These are phyloP conservation scores for Adenanthera pavonina DNA, from an alignment of 306 rosid genomes.

Conservation along the genomic window DNA sequence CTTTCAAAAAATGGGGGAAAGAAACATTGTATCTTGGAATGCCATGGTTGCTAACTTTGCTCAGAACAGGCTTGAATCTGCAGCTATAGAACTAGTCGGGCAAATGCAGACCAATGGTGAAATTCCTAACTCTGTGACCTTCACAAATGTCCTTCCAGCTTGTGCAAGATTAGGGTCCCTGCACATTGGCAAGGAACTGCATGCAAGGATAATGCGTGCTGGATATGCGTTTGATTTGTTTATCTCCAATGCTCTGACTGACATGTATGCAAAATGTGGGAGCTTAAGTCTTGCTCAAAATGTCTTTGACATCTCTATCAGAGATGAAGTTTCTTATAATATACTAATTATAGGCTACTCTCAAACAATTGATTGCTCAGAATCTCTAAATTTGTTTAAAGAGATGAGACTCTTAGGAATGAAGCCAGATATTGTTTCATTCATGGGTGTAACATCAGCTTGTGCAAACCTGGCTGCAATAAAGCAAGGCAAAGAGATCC, in stretches of 20 bases:
- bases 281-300: conserved; percentile 62
- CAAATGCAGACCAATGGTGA: conserved; percentile 73
- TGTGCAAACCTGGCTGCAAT: conserved; percentile 76
- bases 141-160: conserved; percentile 89
- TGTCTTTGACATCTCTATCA: conserved; percentile 65
- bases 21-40: conserved; percentile 85
- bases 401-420: conserved; percentile 70
- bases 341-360: conserved; percentile 79
- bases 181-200: conserved; percentile 77
- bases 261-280: conserved; percentile 85
- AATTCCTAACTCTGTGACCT: conserved; percentile 70
- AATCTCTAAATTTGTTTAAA: conserved; percentile 68
- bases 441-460: conserved; percentile 81
- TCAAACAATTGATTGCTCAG: conserved; percentile 61
- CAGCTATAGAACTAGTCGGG: conserved; percentile 61
- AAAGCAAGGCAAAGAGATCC: conserved; percentile 86
- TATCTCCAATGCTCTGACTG: conserved; percentile 81
- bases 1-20: conserved; percentile 61
- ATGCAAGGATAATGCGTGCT: conserved; percentile 60
- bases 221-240: conserved; percentile 66
- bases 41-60: conserved; percentile 86
- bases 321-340: conserved; percentile 78
- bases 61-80: conserved; percentile 71
- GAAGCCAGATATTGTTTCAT: conserved; percentile 71
- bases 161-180: conserved; percentile 76